Base-by-base conservation (phyloP, 2,329 filamentous ascomycete genomes). In the Thielaviopsis euricoi region DNA sequence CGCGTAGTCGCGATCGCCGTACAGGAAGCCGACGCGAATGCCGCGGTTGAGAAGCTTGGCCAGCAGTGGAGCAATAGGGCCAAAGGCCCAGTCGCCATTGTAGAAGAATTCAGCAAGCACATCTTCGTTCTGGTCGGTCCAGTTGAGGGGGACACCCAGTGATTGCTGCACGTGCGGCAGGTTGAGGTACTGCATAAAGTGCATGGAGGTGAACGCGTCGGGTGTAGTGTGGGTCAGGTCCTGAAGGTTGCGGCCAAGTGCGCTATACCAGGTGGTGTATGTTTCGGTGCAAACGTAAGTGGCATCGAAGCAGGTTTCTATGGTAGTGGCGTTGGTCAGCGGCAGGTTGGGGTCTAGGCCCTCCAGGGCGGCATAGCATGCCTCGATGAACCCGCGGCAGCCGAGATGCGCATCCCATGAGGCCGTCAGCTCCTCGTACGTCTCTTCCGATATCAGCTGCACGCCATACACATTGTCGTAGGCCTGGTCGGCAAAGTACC, bases 21-120 rank as follows among this genome's bases (percentile, higher is more conserved):
- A 87, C 58, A 89, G 77, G 60, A 93, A 71, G 6, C 84, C 83
- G 17, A 93, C 78, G 12, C 81, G 82, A 19, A 89, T 77, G 15
- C 82, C 83, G 1, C 72, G 74, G 21, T 78, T 73, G 56, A 87
- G 72, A 22, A 87, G 76, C 15, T 74, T 70, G 56, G 82, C 81
- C 15, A 87, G 72, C 15, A 57, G 48, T 15, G 55, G 58, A 80
- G 73, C 61, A 6, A 58, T 60, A 12, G 58, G 55, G 1, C 58
- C 58, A 23, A 52, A 40, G 12, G 56, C 50, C 37, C 49, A 58
- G 49, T 61, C 59, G 21, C 59, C 59, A 19, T 33, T 13, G 7
- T 3, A 1, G 21, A 55, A 5, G 75, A 68, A 40, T 84, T 71
- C 64, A 82, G 77, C 62, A 79, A 79, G 17, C 78, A 77, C 64